Conservation (phyloP, 2,329 filamentous ascomycete species). For the Calonectria pteridis region DNA sequence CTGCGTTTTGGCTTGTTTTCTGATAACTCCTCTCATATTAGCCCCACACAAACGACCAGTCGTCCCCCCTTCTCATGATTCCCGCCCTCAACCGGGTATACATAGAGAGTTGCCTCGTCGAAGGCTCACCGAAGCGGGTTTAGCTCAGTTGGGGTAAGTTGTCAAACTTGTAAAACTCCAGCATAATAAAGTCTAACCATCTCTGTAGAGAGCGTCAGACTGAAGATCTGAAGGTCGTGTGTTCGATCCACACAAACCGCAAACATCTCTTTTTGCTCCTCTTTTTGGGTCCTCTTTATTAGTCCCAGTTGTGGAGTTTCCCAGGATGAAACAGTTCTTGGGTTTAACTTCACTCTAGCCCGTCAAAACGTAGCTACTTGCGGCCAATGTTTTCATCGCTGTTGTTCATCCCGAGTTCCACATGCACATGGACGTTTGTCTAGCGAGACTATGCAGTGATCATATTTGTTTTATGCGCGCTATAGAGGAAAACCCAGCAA, state of each 20-base stretch:
- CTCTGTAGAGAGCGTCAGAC: background rate
- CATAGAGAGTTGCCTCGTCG: background rate
- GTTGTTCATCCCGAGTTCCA: background rate
- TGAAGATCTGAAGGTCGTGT: constrained; percentile 10
- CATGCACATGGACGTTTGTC: background rate
- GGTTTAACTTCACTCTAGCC: background rate
- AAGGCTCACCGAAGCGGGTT: background rate
- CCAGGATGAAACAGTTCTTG: background rate
- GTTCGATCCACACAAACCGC: constrained; percentile 9
- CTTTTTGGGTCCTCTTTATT: background rate
- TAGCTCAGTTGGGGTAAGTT: constrained; percentile 6
- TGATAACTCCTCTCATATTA: background rate
- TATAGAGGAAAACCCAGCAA: background rate
- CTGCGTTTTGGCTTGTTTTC: background rate
- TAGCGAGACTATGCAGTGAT: background rate
- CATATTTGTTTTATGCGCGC: background rate
- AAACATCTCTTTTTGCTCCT: background rate
- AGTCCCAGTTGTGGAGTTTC: background rate
- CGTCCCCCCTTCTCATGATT: background rate
- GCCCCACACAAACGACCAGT: background rate
- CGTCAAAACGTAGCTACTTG: no score
- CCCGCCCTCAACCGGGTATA: background rate
- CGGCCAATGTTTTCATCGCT: background rate
- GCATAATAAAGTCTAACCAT: background rate
- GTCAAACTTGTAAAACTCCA: background rate